Evolutionary conservation across 106 monocot species (phyloP).

Genomic region (Triglochin maritima): DNA sequence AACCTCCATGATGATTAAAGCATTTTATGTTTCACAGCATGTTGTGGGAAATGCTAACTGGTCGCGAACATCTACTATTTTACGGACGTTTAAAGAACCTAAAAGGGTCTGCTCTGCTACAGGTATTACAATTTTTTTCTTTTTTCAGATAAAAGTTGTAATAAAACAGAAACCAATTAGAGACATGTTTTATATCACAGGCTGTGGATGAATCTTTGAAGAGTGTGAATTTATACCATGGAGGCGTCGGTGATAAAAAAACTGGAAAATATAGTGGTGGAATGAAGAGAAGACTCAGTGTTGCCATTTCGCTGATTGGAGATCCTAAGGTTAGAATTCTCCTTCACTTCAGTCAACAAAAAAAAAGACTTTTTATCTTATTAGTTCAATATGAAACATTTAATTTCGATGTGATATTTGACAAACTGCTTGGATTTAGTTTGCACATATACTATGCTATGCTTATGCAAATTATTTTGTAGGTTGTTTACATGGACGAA

Average conservation of each 20-base stretch:
- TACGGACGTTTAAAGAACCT: constrained; percentile 62
- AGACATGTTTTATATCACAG: constrained; percentile 16
- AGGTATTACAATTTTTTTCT: too few relatives aligned
- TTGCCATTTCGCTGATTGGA: constrained; percentile 58
- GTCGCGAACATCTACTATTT: constrained; percentile 21
- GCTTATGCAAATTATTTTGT: neutral
- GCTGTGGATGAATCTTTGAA: constrained; percentile 56
- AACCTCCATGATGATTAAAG: neutral
- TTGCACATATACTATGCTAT: too few relatives aligned
- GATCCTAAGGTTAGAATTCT: constrained; percentile 45
- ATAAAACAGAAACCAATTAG: neutral
- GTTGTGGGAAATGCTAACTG: constrained; percentile 85
- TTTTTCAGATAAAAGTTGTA: neutral
- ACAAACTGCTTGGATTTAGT: neutral
- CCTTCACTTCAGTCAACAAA: too few relatives aligned
- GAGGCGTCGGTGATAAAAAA: constrained; percentile 37
- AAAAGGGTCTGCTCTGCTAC: constrained; percentile 41
- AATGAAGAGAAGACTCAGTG: constrained; percentile 66
- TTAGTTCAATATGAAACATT: too few relatives aligned
- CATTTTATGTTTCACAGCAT: constrained; percentile 29
- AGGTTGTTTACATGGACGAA: constrained; percentile 96
- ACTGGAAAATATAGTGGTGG: constrained; percentile 56
- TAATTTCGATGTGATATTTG: too few relatives aligned
- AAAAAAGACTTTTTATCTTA: too few relatives aligned
- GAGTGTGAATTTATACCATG: constrained; percentile 46